phyloP scores from a whole-genome alignment of 345 rosid genomes.

The Mercurialis annua region DNA sequence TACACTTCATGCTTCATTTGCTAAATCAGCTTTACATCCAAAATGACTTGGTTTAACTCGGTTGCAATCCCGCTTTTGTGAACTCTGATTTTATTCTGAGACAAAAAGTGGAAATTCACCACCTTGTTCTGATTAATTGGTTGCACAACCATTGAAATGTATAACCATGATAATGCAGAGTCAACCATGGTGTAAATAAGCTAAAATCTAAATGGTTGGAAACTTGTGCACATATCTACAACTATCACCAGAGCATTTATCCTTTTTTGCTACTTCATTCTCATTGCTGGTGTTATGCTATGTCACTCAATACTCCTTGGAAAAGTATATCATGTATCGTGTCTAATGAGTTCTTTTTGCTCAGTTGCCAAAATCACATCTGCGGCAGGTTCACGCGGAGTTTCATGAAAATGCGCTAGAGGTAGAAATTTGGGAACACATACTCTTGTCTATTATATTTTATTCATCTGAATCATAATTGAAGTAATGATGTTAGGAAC shows the following conservation, averaged over 20 bases:
- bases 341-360: constrained; percentile 10
- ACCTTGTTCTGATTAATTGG: background rate
- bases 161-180: background rate
- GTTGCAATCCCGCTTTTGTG: background rate
- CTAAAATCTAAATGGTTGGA: background rate
- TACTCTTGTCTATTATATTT: constrained; percentile 3
- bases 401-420: constrained; percentile 67
- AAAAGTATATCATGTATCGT: background rate
- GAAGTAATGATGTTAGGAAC: background rate
- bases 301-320: constrained; percentile 5
- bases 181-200: background rate
- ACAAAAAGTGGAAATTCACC: background rate
- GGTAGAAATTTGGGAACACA: constrained; percentile 37
- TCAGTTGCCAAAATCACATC: constrained; percentile 75
- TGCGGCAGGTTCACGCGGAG: constrained; percentile 70
- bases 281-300: background rate
- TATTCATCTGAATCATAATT: background rate
- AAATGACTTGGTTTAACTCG: background rate
- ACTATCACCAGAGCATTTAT: background rate
- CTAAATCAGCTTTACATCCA: background rate
- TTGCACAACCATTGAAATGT: background rate
- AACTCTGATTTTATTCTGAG: background rate
- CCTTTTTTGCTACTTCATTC: background rate
- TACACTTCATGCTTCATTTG: background rate
- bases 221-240: background rate